A percentile compares a stretch with the other conserved stretches of the same genome.
Evolutionary conservation across 176 grass and related monocot species (phyloP).

Genomic region (Ensete ventricosum): DNA sequence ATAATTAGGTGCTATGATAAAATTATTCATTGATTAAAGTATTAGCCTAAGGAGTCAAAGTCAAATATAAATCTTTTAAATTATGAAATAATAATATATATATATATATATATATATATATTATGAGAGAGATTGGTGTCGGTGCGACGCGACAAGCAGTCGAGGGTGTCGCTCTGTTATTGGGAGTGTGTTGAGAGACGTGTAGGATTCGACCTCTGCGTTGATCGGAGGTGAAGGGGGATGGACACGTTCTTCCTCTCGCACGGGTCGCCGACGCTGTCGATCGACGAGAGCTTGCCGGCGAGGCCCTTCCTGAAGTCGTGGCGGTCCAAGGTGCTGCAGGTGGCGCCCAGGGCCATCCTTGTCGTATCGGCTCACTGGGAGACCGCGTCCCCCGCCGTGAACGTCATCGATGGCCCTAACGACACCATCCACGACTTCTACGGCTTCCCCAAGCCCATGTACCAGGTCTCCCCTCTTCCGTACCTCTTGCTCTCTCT

Average conservation of each 20-base stretch:
- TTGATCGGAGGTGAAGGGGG: background rate
- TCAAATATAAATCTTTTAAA: too few relatives aligned
- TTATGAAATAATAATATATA: too few relatives aligned
- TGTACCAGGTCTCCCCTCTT: constrained; percentile 46
- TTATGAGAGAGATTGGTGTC: too few relatives aligned
- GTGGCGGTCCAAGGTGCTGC: constrained; percentile 42
- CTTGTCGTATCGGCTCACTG: constrained; percentile 72
- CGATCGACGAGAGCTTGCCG: constrained; percentile 56
- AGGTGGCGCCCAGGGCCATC: constrained; percentile 48
- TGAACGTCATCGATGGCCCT: constrained; percentile 40
- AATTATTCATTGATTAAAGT: too few relatives aligned
- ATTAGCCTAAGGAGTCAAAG: too few relatives aligned
- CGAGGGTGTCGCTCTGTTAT: too few relatives aligned
- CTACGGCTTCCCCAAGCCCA: constrained; percentile 51
- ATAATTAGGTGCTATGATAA: too few relatives aligned
- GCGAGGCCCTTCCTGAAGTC: constrained; percentile 63
- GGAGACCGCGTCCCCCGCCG: constrained; percentile 44
- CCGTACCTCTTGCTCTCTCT: background rate
- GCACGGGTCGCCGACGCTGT: constrained; percentile 77
- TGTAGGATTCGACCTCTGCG: too few relatives aligned
- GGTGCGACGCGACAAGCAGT: too few relatives aligned
- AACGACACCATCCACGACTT: constrained; percentile 69
- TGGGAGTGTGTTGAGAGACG: too few relatives aligned
- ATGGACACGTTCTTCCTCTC: constrained; percentile 92
- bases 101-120: too few relatives aligned